Evolutionary conservation across 768 basidiomycete genomes (phyloP), one percentile per base, ranked within the genome.

Genomic region (Obba rivulosa): DNA sequence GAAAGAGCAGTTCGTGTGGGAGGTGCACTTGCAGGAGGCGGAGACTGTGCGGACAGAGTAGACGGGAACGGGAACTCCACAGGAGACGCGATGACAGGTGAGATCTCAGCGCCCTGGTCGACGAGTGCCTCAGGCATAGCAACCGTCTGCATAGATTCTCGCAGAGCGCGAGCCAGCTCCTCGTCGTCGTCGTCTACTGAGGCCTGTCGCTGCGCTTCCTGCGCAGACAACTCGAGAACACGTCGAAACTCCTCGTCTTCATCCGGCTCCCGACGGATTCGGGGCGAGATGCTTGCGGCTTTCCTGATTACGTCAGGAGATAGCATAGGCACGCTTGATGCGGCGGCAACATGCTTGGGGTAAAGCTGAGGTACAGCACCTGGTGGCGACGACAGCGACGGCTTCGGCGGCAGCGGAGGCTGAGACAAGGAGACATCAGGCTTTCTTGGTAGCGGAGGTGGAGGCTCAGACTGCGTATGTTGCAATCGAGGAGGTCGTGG

Each of bases 91-190:
- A 42, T 18, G 8, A 42, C 22, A 4, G 41, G 37, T n/a, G 37
- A 16, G 20, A 38, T 38, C 8, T 38, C n/a, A 16, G 5, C 37
- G 7, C 14, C 16, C 8, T 16, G n/a, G 37, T 38, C 37, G n/a
- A 38, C 37, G 8, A 20, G n/a, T 8, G n/a, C 20, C 37, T 14
- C 22, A 23, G 41, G 41, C 21, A 39, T 39, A 16, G 5, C 7
- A 8, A n/a, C 41, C 8, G 24, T 24, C 24, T 44, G 43, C 56
- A 73, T 52, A 1, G 83, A 85, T 50, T 75, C 75, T 54, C 78
- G 73, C 49, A 90, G 55, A 0, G 85, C 87, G 52, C 71, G 72
- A 18, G 77, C 78, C 13, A 89, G 67, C 37, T 87, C 82, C 24
- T 80, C 79, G 49, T 87, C 83, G 59, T 89, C 85, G 49, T 61